Evolutionary conservation across 192 early-diverging fungal species (phyloP).

Genomic region (Helicostylum pulchrum): DNA sequence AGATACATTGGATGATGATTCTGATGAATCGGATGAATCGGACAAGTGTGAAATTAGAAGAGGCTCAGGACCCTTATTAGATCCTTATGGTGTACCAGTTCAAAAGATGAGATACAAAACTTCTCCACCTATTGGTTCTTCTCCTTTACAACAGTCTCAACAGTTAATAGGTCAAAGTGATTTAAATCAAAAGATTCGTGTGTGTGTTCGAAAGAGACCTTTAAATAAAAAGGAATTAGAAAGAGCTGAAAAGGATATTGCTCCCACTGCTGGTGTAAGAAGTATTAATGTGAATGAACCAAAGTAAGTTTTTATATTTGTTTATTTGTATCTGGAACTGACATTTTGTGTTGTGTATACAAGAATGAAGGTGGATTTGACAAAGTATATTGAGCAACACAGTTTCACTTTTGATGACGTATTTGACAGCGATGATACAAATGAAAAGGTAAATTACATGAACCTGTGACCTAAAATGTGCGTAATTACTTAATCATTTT

Average conservation of each 20-base stretch:
- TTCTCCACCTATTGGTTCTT: not conserved
- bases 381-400: constrained; percentile 94
- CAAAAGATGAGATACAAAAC: not conserved
- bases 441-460: constrained; percentile 67
- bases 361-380: constrained; percentile 93
- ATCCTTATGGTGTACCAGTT: constrained; percentile 75
- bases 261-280: constrained; percentile 59
- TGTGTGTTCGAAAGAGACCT: constrained; percentile 95
- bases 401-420: constrained; percentile 96
- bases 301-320: constrained; percentile 58
- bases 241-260: constrained; percentile 83
- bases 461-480: not conserved
- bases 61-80: constrained; percentile 48
- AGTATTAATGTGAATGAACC: constrained; percentile 88
- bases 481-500: not conserved
- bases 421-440: constrained; percentile 77
- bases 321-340: not conserved
- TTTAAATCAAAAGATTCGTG: constrained; percentile 85
- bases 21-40: constrained; percentile 11
- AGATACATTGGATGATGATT: constrained; percentile 17
- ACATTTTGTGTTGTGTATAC: not conserved
- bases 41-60: constrained; percentile 22
- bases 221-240: constrained; percentile 85
- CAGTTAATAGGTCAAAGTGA: constrained; percentile 40
- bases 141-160: not conserved